phyloP scores from a whole-genome alignment of 768 basidiomycete genomes.

The Pleurotus platypus region DNA sequence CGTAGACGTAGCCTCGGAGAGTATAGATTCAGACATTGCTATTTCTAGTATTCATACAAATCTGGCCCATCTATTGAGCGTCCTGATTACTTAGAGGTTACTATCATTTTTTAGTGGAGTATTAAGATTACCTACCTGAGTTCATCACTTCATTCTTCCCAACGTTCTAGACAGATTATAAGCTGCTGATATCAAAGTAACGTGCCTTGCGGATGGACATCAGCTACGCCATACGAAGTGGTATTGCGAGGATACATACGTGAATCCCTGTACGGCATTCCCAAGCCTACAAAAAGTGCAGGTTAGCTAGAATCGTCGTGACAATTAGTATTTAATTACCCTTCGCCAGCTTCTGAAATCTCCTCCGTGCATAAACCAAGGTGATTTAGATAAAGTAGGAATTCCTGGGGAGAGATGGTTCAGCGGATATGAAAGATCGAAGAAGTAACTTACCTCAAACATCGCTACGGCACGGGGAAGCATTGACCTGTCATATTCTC shows the following conservation, averaged over 20 bases:
- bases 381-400: slow-evolving; percentile 81
- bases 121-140: too few relatives aligned
- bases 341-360: slow-evolving; percentile 82
- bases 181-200: slow-evolving; percentile 81
- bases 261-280: slow-evolving; percentile 88
- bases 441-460: slow-evolving; percentile 67
- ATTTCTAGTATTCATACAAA: too few relatives aligned
- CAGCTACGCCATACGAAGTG: background rate
- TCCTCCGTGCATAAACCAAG: slow-evolving; percentile 85
- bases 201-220: slow-evolving; percentile 45
- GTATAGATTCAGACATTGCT: too few relatives aligned
- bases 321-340: slow-evolving; percentile 37
- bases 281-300: slow-evolving; percentile 51
- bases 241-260: slow-evolving; percentile 43
- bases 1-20: too few relatives aligned
- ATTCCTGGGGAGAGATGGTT: slow-evolving; percentile 43
- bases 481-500: slow-evolving; percentile 67
- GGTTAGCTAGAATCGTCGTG: background rate
- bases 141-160: slow-evolving; percentile 14
- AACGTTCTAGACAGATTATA: slow-evolving; percentile 76
- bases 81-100: too few relatives aligned
- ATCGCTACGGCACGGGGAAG: slow-evolving; percentile 72
- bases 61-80: too few relatives aligned
- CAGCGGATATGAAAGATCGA: background rate
- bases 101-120: too few relatives aligned